Conservation (phyloP, 768 basidiomycete genomes). For the Lactifluus rugatus region DNA sequence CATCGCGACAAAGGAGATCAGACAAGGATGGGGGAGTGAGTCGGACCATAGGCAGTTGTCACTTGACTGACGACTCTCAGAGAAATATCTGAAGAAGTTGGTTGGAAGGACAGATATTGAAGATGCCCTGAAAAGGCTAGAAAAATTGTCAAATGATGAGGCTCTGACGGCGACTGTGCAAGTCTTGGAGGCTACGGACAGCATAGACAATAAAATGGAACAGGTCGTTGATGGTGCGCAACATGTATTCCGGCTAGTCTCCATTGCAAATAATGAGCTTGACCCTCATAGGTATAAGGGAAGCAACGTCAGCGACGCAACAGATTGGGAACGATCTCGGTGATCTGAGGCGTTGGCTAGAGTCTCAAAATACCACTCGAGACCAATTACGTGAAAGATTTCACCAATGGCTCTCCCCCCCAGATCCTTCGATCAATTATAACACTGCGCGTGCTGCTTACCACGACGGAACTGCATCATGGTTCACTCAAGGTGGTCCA, state of each 20-base stretch:
- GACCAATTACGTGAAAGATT: too few relatives aligned
- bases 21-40: not conserved
- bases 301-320: not conserved
- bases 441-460: not conserved
- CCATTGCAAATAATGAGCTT: not conserved
- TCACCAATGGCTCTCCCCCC: not conserved
- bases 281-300: not conserved
- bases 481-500: not conserved
- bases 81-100: not conserved
- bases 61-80: not conserved
- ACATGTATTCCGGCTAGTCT: not conserved
- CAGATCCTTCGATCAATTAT: not conserved
- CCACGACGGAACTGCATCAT: not conserved
- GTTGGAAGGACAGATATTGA: not conserved
- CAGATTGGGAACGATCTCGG: not conserved
- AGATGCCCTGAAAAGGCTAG: not conserved
- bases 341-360: not conserved
- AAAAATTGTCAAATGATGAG: not conserved
- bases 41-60: not conserved
- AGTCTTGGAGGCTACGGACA: not conserved
- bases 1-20: not conserved
- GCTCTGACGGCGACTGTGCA: not conserved
- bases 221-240: not conserved
- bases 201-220: not conserved
- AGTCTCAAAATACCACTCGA: not conserved